These are phyloP conservation scores for Fusarium decemcellulare DNA, from an alignment of 2,329 filamentous ascomycete genomes.

Conservation along the genomic window DNA sequence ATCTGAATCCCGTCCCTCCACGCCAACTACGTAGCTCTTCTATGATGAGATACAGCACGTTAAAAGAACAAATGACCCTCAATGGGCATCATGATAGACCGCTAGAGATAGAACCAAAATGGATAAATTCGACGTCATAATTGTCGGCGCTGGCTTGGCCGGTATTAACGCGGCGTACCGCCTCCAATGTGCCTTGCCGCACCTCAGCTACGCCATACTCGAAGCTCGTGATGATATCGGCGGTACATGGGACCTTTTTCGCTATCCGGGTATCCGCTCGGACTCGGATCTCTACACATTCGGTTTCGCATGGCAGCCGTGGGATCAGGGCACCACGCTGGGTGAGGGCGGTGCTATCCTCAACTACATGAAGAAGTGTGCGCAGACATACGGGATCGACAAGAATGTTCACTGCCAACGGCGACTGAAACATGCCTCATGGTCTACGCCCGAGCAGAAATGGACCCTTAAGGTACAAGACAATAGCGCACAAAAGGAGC, in stretches of 20 bases:
- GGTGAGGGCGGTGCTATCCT: slow-evolving; percentile 56
- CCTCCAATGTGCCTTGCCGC: slow-evolving; percentile 63
- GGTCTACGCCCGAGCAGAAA: not conserved
- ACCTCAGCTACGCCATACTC: slow-evolving; percentile 73
- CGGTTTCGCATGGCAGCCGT: slow-evolving; percentile 78
- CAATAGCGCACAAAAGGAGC: not conserved
- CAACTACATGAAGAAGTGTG: not conserved
- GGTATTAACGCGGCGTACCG: slow-evolving; percentile 83
- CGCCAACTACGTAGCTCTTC: too few species aligned
- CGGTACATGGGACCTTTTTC: slow-evolving; percentile 84
- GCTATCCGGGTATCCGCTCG: slow-evolving; percentile 78
- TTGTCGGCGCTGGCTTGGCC: slow-evolving; percentile 83
- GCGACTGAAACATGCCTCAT: not conserved
- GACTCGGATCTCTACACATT: slow-evolving; percentile 73
- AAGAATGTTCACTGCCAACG: not conserved
- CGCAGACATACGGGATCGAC: not conserved
- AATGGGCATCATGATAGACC: too few species aligned
- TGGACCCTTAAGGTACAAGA: not conserved
- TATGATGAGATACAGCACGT: too few species aligned
- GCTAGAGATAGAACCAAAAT: too few species aligned
- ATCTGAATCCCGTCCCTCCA: too few species aligned
- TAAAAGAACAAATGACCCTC: too few species aligned
- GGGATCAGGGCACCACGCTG: slow-evolving; percentile 67
- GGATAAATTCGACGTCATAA: slow-evolving; percentile 63
- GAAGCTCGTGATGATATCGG: slow-evolving; percentile 76